Base-by-base conservation (phyloP, 225 moss, liverwort and hornwort genomes). In the Polytrichum commune region DNA sequence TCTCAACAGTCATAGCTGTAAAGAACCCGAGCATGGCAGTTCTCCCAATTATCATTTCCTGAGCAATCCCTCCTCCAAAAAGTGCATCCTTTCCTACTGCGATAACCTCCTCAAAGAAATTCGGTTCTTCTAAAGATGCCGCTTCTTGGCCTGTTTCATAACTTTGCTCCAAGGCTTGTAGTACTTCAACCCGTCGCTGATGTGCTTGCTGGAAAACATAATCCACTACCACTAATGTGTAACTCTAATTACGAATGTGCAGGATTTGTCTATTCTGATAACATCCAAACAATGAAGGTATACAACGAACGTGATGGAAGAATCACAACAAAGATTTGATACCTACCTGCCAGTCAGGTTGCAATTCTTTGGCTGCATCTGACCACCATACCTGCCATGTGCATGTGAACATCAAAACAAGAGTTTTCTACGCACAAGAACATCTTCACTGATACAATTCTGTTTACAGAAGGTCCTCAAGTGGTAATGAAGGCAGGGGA, bases 281-380 rank as follows among this genome's bases (percentile, higher is more conserved):
- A 23, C 58, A 58, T 58, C 9, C 8, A 7, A 58, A 58, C 22
- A 30, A 27, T 27, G 29, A 19, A 64, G 25, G 29, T 26, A 64
- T 5, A 64, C 27, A 64, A 9, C 35, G 35, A 35, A 9, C 9
- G 35, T 35, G 64, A 54, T 24, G 27, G 25, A 54, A 7, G 29
- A n/a, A 10, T 20, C 27, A 27, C 2, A 28, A 19, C 2, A 25
- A 27, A 69, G 27, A 26, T 5, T 19, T 56, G 27, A 57, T 18
- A 80, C 80, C 67, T 23, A 80, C 80, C 80, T 80, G 46, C 80
- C 80, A 80, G 54, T 67, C 72, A 32, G 76, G 80, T 69, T 62
- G 30, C 55, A 76, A 54, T 30, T 69, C 46, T 63, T 61, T 68
- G 55, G 72, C 63, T 62, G 76, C 81, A 64, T 76, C 76, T 27